These are phyloP conservation scores for Mollisia scopiformis DNA, from an alignment of 2,329 filamentous ascomycete species.

Conservation along the genomic window DNA sequence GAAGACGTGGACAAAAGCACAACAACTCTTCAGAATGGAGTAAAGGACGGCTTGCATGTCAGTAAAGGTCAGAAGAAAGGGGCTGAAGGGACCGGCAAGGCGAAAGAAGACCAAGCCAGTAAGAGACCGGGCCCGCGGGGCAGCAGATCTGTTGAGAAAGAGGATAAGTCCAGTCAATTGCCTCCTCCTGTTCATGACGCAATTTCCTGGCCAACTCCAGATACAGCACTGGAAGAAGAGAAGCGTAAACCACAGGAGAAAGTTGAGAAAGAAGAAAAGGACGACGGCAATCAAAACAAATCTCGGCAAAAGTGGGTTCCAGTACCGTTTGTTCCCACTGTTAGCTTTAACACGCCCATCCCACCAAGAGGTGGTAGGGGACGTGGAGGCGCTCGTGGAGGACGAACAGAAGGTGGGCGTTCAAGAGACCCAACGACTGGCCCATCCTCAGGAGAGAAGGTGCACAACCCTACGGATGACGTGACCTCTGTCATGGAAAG, in stretches of 20 bases:
- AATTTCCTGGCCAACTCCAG: constrained; percentile 87
- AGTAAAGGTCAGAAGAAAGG: constrained; percentile 43
- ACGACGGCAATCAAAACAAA: constrained; percentile 57
- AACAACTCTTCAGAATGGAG: constrained; percentile 30
- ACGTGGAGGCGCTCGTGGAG: constrained; percentile 43
- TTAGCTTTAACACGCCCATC: constrained; percentile 84
- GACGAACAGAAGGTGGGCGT: constrained; percentile 42
- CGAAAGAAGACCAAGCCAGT: constrained; percentile 32
- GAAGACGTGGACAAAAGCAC: constrained; percentile 43
- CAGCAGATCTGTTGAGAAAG: constrained; percentile 33
- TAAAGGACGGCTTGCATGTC: constrained; percentile 41
- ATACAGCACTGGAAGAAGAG: constrained; percentile 75
- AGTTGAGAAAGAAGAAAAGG: constrained; percentile 64
- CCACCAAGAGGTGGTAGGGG: constrained; percentile 62
- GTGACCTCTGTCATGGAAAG: constrained; percentile 15
- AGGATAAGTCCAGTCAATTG: constrained; percentile 40
- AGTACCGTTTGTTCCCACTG: constrained; percentile 80
- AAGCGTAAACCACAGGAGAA: constrained; percentile 74
- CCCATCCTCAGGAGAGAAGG: constrained; percentile 31
- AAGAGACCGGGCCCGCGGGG: constrained; percentile 36
- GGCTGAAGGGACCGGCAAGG: constrained; percentile 37
- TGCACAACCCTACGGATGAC: background rate
- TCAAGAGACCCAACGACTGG: constrained; percentile 32
- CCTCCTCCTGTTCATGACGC: constrained; percentile 76
- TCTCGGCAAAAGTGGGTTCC: constrained; percentile 78